These are phyloP conservation scores for Cladosporium halotolerans DNA, from an alignment of 2,329 filamentous ascomycete species.

Conservation along the genomic window DNA sequence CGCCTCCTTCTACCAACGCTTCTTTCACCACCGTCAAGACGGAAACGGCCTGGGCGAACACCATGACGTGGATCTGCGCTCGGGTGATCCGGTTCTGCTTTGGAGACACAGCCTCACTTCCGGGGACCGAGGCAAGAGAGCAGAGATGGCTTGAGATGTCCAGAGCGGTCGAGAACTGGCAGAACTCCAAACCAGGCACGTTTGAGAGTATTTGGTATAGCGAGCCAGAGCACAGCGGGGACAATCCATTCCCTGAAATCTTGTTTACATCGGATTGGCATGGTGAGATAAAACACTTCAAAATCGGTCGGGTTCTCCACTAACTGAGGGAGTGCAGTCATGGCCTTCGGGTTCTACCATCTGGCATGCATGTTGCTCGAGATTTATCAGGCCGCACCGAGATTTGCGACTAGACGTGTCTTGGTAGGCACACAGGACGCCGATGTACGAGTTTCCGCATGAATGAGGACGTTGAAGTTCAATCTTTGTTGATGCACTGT, in stretches of 20 bases:
- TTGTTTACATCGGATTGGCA: slow-evolving; percentile 6
- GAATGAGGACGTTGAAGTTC: neutral
- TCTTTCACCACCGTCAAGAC: slow-evolving; percentile 1
- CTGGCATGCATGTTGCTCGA: slow-evolving; percentile 12
- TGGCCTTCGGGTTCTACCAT: slow-evolving; percentile 14
- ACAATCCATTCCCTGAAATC: slow-evolving; percentile 1
- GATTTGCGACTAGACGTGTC: neutral
- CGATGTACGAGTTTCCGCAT: slow-evolving; percentile 1
- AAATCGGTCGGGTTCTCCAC: neutral
- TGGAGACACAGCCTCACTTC: slow-evolving; percentile 3
- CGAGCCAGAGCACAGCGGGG: neutral
- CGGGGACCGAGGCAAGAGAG: neutral
- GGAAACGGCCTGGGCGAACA: slow-evolving; percentile 3
- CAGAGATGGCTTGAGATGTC: slow-evolving; percentile 1
- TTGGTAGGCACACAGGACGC: neutral
- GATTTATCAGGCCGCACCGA: slow-evolving; percentile 5
- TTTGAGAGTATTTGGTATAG: neutral
- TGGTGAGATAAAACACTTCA: neutral
- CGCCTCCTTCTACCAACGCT: neutral
- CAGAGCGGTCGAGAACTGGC: neutral
- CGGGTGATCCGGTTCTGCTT: slow-evolving; percentile 2
- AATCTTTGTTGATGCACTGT: neutral
- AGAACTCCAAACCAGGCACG: neutral
- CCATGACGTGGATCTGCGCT: slow-evolving; percentile 5
- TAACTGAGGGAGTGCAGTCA: slow-evolving; percentile 7